Conservation (phyloP, 768 basidiomycete genomes). For the Hericium coralloides region DNA sequence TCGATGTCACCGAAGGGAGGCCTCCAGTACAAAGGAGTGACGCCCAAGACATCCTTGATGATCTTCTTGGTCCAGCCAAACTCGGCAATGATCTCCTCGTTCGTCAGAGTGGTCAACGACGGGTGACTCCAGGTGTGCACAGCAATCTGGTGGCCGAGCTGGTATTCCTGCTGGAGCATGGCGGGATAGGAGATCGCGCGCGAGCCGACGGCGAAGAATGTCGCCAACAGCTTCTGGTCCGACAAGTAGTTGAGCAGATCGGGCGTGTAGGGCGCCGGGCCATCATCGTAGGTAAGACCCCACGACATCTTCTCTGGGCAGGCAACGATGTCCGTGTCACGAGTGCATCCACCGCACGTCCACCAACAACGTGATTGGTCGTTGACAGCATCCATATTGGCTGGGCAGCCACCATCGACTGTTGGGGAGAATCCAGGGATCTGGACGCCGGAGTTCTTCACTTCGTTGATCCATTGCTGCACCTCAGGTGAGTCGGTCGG, state of each 20-base stretch:
- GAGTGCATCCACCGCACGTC: slow-evolving; percentile 69
- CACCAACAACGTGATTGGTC: slow-evolving; percentile 62
- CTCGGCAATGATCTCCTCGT: slow-evolving; percentile 80
- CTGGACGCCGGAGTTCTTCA: slow-evolving; percentile 41
- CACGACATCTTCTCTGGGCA: slow-evolving; percentile 60
- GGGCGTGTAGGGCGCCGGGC: slow-evolving; percentile 72
- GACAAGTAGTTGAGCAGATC: slow-evolving; percentile 65
- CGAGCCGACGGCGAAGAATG: slow-evolving; percentile 86
- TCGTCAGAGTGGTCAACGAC: slow-evolving; percentile 61
- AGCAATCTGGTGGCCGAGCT: slow-evolving; percentile 71
- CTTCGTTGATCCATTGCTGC: slow-evolving; percentile 61
- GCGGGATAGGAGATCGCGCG: slow-evolving; percentile 63
- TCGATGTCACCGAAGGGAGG: slow-evolving; percentile 81
- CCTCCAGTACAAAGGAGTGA: slow-evolving; percentile 71
- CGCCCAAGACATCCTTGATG: slow-evolving; percentile 74
- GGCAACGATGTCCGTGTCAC: slow-evolving; percentile 56
- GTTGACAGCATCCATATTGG: slow-evolving; percentile 43
- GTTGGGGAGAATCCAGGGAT: slow-evolving; percentile 49
- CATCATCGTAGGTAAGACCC: slow-evolving; percentile 67
- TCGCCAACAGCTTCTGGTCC: slow-evolving; percentile 56
- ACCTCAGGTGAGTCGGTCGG: slow-evolving; percentile 55
- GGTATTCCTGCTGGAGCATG: slow-evolving; percentile 67
- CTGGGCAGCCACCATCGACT: slow-evolving; percentile 38
- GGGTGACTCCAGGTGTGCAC: slow-evolving; percentile 70
- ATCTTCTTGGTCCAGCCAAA: slow-evolving; percentile 82